A percentile compares a stretch with the other conserved stretches of the same genome.
Evolutionary conservation across 2,329 filamentous ascomycete genomes (phyloP).

Genomic region (Aspergillus sergii): DNA sequence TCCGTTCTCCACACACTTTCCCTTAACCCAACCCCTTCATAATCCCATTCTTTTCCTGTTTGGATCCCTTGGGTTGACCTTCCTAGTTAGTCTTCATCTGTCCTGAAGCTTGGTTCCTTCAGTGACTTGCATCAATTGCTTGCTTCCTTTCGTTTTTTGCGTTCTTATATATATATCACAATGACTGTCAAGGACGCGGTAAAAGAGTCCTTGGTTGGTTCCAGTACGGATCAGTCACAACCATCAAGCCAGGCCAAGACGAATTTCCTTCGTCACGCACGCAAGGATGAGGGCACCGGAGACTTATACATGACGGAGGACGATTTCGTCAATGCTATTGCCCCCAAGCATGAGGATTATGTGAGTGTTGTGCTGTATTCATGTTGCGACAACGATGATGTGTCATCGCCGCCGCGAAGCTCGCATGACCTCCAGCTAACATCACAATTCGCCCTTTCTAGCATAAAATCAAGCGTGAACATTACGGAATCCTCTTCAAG

Average conservation of each 20-base stretch:
- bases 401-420: slow-evolving; percentile 16
- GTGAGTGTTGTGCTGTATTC: slow-evolving; percentile 58
- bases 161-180: slow-evolving; percentile 24
- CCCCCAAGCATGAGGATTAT: slow-evolving; percentile 84
- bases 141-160: slow-evolving; percentile 11
- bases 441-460: slow-evolving; percentile 41
- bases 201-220: slow-evolving; percentile 77
- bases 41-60: slow-evolving; percentile 12
- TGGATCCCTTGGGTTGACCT: slow-evolving; percentile 7
- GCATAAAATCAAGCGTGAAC: slow-evolving; percentile 97
- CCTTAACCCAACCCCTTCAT: slow-evolving; percentile 25
- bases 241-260: slow-evolving; percentile 74
- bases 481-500: slow-evolving; percentile 90
- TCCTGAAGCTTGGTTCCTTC: slow-evolving; percentile 7
- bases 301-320: slow-evolving; percentile 79
- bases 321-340: slow-evolving; percentile 90
- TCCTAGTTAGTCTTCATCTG: slow-evolving; percentile 15
- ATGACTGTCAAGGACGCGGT: slow-evolving; percentile 68
- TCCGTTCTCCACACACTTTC: slow-evolving; percentile 25
- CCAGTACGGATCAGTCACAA: slow-evolving; percentile 55
- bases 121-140: slow-evolving; percentile 11
- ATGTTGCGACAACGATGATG: slow-evolving; percentile 11
- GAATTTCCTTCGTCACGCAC: slow-evolving; percentile 75
- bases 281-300: slow-evolving; percentile 72
- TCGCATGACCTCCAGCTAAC: slow-evolving; percentile 19